A percentile compares a stretch with the other conserved stretches of the same genome.
These are phyloP conservation scores for Asterella californica DNA, from an alignment of 225 moss, liverwort and hornwort genomes.

Conservation along the genomic window DNA sequence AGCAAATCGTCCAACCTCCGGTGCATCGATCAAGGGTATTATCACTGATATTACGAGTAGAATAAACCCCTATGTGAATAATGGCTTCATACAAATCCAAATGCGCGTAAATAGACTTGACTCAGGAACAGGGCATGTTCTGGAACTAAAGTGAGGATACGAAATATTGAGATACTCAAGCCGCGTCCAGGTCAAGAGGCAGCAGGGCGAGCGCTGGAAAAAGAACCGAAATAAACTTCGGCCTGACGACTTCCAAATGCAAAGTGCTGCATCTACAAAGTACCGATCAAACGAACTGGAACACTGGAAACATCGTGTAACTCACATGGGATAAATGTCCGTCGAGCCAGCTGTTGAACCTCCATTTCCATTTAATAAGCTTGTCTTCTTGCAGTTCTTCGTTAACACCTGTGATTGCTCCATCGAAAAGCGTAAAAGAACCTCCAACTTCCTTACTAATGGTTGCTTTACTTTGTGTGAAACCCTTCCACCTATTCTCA, in stretches of 20 bases:
- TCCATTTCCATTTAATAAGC: conserved; percentile 94
- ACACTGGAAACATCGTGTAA: neutral
- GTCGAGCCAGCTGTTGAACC: conserved; percentile 86
- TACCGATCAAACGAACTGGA: neutral
- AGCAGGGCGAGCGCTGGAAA: neutral
- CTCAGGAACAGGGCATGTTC: no score
- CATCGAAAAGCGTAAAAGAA: conserved; percentile 81
- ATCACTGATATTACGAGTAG: no score
- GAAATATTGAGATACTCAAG: no score
- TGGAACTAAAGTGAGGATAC: no score
- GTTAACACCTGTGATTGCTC: conserved; percentile 81
- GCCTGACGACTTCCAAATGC: neutral
- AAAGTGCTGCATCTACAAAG: neutral
- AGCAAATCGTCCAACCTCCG: no score
- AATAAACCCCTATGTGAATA: no score
- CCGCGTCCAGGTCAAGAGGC: no score
- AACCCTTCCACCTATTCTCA: conserved; percentile 91
- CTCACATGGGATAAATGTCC: conserved; percentile 88
- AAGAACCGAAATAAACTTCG: neutral
- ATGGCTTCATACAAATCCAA: no score
- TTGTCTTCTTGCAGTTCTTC: conserved; percentile 78
- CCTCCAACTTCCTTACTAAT: conserved; percentile 89
- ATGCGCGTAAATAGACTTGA: no score
- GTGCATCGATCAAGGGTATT: no score
- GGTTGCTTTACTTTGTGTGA: conserved; percentile 74